A percentile compares a stretch with the other conserved stretches of the same genome.
Evolutionary conservation across 495 filamentous ascomycete genomes (phyloP).

Genomic region (Achaetomiella virescens): DNA sequence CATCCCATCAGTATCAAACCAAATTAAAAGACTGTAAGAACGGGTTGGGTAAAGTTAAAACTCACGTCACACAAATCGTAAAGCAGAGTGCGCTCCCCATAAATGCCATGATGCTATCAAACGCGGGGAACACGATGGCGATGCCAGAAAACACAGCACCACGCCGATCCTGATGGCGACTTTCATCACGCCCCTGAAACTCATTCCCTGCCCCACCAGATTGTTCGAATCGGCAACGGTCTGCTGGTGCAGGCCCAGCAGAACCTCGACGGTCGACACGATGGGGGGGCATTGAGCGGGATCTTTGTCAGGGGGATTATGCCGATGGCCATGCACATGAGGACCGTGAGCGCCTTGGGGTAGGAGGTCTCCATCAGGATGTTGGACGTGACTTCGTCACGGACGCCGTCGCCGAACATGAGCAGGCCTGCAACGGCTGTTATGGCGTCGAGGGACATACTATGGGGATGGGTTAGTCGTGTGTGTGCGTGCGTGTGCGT

Average conservation of each 20-base stretch:
- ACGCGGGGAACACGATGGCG: constrained; percentile 79
- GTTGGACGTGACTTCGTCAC: constrained; percentile 86
- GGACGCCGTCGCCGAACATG: constrained; percentile 87
- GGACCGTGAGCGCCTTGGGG: constrained; percentile 63
- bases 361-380: constrained; percentile 68
- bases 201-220: constrained; percentile 49
- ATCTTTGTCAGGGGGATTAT: constrained; percentile 95
- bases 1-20: neutral
- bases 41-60: constrained; percentile 8
- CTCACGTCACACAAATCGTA: constrained; percentile 81
- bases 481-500: no score
- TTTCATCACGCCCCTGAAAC: constrained; percentile 54
- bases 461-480: constrained; percentile 23
- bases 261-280: constrained; percentile 72
- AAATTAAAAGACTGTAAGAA: neutral
- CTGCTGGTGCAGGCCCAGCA: constrained; percentile 63
- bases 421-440: constrained; percentile 78
- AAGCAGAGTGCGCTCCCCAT: constrained; percentile 89
- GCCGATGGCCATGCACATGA: constrained; percentile 77
- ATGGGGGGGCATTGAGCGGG: constrained; percentile 85
- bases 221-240: constrained; percentile 34
- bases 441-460: constrained; percentile 70
- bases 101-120: constrained; percentile 92
- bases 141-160: constrained; percentile 38
- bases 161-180: constrained; percentile 52